Percentiles rank a stretch among this genome's conserved stretches.
These are phyloP conservation scores for Citrus unshiu DNA, from an alignment of 345 rosid genomes.

Conservation along the genomic window DNA sequence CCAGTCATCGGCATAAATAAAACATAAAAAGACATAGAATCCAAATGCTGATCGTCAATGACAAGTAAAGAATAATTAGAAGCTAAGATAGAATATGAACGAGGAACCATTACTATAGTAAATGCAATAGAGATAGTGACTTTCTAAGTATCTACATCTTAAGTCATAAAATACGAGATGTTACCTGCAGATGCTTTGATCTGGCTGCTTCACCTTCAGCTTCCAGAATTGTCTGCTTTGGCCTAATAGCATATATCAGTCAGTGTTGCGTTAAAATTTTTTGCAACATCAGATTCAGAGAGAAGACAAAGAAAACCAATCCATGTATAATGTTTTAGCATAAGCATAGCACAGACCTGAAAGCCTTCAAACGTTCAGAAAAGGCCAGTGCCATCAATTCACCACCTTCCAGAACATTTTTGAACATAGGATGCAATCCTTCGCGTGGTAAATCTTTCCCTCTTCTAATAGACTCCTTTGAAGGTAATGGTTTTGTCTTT, in stretches of 20 bases:
- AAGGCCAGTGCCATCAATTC: slow-evolving; percentile 90
- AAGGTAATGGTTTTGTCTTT: slow-evolving; percentile 78
- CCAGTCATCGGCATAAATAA: neutral
- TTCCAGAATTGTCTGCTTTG: slow-evolving; percentile 95
- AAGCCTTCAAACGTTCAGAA: slow-evolving; percentile 76
- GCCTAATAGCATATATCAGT: slow-evolving; percentile 47
- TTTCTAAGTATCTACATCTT: neutral
- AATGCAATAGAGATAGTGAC: neutral
- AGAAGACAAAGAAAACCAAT: neutral
- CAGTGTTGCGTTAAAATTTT: slow-evolving; percentile 17
- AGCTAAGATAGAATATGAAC: neutral
- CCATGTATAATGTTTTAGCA: neutral
- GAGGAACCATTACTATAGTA: neutral
- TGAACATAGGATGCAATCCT: slow-evolving; percentile 89
- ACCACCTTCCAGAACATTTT: slow-evolving; percentile 70
- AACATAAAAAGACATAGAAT: neutral
- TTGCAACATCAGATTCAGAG: neutral
- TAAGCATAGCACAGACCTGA: slow-evolving; percentile 51
- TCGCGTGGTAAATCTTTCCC: slow-evolving; percentile 75
- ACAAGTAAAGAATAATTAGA: neutral
- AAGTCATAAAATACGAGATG: neutral
- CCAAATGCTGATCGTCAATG: neutral
- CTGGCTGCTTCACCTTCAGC: slow-evolving; percentile 92
- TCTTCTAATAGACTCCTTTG: slow-evolving; percentile 89
- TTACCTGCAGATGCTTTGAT: slow-evolving; percentile 69